Conservation (phyloP, 2,329 filamentous ascomycete genomes). For the Pochonia chlamydosporia region DNA sequence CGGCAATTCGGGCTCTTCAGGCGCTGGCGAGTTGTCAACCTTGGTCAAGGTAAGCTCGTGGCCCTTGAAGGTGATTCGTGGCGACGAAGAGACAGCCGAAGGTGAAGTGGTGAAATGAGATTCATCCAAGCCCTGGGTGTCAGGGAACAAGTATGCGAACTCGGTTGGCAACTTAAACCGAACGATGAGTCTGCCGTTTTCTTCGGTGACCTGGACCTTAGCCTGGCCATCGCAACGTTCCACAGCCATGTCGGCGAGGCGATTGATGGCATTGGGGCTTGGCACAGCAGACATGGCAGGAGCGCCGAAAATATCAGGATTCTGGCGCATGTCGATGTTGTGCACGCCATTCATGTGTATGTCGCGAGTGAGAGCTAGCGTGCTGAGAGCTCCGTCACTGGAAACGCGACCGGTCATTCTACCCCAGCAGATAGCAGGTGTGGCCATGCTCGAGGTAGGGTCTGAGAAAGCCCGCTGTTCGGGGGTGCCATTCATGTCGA, state of each 20-base stretch:
- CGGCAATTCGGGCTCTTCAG: neutral
- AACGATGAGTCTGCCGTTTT: slow-evolving; percentile 26
- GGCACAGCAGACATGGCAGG: slow-evolving; percentile 10
- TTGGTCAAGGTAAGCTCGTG: neutral
- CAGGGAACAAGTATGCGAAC: slow-evolving; percentile 24
- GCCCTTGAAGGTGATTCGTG: slow-evolving; percentile 13
- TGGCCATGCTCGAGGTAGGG: neutral
- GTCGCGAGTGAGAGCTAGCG: slow-evolving; percentile 3
- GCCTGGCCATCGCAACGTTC: slow-evolving; percentile 21
- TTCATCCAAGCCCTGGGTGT: slow-evolving; percentile 22
- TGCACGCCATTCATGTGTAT: slow-evolving; percentile 17
- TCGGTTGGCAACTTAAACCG: slow-evolving; percentile 31
- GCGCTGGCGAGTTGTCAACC: neutral
- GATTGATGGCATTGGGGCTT: slow-evolving; percentile 14
- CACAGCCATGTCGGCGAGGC: slow-evolving; percentile 21
- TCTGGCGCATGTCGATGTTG: slow-evolving; percentile 29
- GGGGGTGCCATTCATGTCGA: neutral
- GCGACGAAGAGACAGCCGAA: slow-evolving; percentile 17
- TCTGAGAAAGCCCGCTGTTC: slow-evolving; percentile 1
- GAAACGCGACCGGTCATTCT: slow-evolving; percentile 10
- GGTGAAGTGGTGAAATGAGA: slow-evolving; percentile 17
- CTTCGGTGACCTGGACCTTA: slow-evolving; percentile 22
- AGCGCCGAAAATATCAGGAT: slow-evolving; percentile 28
- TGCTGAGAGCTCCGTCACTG: neutral
- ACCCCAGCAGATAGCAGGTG: slow-evolving; percentile 13